Percentiles rank a stretch among this genome's conserved stretches.
phyloP scores from a whole-genome alignment of 352 stramenopile species.

The Peronospora farinosa region DNA sequence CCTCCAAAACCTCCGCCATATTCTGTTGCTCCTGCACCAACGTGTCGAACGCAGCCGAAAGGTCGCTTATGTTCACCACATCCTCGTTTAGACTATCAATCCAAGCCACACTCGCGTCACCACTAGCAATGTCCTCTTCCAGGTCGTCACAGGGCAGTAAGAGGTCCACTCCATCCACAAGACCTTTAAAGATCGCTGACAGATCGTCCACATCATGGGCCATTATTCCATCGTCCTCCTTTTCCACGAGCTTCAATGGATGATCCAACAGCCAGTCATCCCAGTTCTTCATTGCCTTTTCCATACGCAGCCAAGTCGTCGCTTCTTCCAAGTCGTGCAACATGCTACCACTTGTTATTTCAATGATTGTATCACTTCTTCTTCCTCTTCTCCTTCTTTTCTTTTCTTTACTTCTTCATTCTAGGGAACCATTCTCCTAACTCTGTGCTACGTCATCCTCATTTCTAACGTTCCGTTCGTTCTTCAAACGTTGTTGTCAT shows the following conservation, averaged over 20 bases:
- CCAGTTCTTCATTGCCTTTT: conserved; percentile 42
- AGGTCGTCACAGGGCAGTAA: conserved; percentile 50
- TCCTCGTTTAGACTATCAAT: conserved; percentile 64
- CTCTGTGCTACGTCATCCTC: conserved; percentile 65
- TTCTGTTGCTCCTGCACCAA: conserved; percentile 45
- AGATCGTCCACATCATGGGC: conserved; percentile 72
- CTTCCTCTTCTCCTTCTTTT: conserved; percentile 39
- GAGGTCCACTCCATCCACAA: conserved; percentile 59
- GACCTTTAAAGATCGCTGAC: conserved; percentile 64
- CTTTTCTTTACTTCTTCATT: conserved; percentile 74
- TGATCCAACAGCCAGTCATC: conserved; percentile 34
- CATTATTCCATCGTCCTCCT: conserved; percentile 65
- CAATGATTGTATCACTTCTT: conserved; percentile 26
- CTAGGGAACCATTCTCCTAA: conserved; percentile 80
- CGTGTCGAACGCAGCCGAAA: conserved; percentile 60
- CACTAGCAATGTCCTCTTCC: conserved; percentile 13
- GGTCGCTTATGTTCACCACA: conserved; percentile 63
- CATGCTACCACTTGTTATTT: conserved; percentile 37
- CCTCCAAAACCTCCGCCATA: conserved; percentile 22
- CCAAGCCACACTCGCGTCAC: conserved; percentile 35
- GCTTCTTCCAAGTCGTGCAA: conserved; percentile 55
- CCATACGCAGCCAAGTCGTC: conserved; percentile 47
- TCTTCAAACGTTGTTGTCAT: conserved; percentile 51
- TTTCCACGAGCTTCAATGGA: conserved; percentile 43
- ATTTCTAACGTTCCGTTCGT: conserved; percentile 70